phyloP scores from a whole-genome alignment of 495 filamentous ascomycete species.

The Penicillium salamii region DNA sequence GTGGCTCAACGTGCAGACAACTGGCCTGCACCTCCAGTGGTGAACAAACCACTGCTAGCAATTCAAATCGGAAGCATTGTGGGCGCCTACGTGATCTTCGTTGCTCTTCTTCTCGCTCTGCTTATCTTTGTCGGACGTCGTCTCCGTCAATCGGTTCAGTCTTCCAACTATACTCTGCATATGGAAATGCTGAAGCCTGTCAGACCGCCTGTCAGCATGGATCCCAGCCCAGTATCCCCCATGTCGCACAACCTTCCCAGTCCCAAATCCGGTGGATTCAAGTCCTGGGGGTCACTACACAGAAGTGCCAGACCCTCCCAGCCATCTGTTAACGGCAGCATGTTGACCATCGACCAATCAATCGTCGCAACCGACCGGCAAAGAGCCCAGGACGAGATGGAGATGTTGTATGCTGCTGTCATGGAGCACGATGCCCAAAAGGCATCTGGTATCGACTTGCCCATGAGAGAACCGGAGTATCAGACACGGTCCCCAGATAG shows the following conservation, averaged over 20 bases:
- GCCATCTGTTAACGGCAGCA: slow-evolving; percentile 45
- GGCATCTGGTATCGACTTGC: slow-evolving; percentile 32
- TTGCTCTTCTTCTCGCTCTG: slow-evolving; percentile 63
- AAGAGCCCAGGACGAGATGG: slow-evolving; percentile 74
- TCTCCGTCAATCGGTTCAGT: slow-evolving; percentile 52
- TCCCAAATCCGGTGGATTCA: slow-evolving; percentile 35
- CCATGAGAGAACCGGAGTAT: slow-evolving; percentile 16
- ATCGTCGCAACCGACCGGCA: slow-evolving; percentile 70
- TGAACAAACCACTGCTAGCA: slow-evolving; percentile 61
- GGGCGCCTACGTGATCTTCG: slow-evolving; percentile 71
- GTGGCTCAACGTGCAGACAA: slow-evolving; percentile 12
- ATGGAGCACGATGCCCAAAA: slow-evolving; percentile 83
- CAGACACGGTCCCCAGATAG: slow-evolving; percentile 36
- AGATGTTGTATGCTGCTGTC: slow-evolving; percentile 85
- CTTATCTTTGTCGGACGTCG: slow-evolving; percentile 64
- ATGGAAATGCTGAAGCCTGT: slow-evolving; percentile 64
- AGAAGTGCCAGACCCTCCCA: slow-evolving; percentile 34
- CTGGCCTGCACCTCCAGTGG: slow-evolving; percentile 6
- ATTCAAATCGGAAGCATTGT: slow-evolving; percentile 76
- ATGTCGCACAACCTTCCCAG: slow-evolving; percentile 41
- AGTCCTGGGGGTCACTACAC: slow-evolving; percentile 42
- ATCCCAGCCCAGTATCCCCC: slow-evolving; percentile 46
- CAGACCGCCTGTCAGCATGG: slow-evolving; percentile 48
- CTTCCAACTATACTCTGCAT: slow-evolving; percentile 50
- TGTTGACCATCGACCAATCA: slow-evolving; percentile 67